Conservation (phyloP, 352 stramenopile species). For the Phytophthora capsici region DNA sequence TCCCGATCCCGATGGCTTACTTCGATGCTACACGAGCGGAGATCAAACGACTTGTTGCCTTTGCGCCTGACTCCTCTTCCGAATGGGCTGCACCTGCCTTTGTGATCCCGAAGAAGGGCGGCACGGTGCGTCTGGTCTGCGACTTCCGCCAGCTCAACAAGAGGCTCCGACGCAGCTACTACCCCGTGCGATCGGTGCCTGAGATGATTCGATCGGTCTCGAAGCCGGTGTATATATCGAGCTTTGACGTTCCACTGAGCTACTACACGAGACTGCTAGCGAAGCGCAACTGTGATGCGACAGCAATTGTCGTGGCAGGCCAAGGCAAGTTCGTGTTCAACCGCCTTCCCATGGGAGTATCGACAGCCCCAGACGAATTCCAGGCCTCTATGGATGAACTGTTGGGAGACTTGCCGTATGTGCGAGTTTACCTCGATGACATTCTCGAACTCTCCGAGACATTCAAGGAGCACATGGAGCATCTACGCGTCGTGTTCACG, state of each 20-base stretch:
- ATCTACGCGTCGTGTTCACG: background rate
- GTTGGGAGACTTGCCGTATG: background rate
- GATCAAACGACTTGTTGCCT: background rate
- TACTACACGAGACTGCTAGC: background rate
- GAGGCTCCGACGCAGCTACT: background rate
- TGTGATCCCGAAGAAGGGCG: conserved; percentile 15
- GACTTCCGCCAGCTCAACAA: conserved; percentile 5
- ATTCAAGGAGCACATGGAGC: background rate
- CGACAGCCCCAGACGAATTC: background rate
- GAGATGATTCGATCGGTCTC: background rate
- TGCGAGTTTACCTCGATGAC: background rate
- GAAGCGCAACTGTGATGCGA: background rate
- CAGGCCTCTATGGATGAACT: background rate
- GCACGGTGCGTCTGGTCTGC: too few relatives aligned
- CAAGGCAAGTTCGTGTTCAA: background rate
- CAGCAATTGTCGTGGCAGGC: background rate
- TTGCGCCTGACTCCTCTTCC: background rate
- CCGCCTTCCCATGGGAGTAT: background rate
- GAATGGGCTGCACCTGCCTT: conserved; percentile 1
- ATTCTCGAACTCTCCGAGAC: background rate
- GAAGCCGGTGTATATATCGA: background rate
- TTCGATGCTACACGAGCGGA: background rate
- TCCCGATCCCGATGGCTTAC: background rate
- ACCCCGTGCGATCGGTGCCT: background rate
- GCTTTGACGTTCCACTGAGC: background rate